phyloP scores from a whole-genome alignment of 176 grass and related monocot species.

The Cocos nucifera region DNA sequence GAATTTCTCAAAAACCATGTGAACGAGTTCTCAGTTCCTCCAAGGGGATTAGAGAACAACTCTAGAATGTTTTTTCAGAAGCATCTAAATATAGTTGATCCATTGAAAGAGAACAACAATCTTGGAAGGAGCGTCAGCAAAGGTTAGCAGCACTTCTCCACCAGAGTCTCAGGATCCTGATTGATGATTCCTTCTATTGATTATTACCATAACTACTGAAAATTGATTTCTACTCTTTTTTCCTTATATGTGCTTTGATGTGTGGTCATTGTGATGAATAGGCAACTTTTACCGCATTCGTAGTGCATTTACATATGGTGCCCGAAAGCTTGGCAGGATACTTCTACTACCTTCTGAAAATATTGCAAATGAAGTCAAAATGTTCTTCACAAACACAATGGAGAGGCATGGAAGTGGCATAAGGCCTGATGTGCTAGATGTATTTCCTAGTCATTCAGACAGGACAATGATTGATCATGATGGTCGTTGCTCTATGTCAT shows the following conservation, averaged over 20 bases:
- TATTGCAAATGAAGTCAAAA: conserved; percentile 49
- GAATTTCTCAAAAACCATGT: conserved; percentile 49
- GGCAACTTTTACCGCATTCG: conserved; percentile 84
- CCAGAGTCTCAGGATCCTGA: too few relatives aligned
- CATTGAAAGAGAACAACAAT: conserved; percentile 75
- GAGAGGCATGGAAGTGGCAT: conserved; percentile 46
- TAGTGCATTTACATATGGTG: conserved; percentile 87
- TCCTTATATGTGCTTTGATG: too few relatives aligned
- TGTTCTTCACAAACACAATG: conserved; percentile 69
- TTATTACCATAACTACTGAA: too few relatives aligned
- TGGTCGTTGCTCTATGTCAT: neutral
- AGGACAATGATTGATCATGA: neutral
- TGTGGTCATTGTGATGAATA: conserved; percentile 5
- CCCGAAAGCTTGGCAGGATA: conserved; percentile 70
- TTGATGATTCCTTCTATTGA: too few relatives aligned
- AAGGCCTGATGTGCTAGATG: conserved; percentile 49
- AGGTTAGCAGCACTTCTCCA: conserved; percentile 29
- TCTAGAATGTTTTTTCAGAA: conserved; percentile 38
- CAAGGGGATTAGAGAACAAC: conserved; percentile 38
- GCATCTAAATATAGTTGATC: conserved; percentile 89
- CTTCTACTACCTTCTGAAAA: conserved; percentile 41
- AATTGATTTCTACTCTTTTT: too few relatives aligned
- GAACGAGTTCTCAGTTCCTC: conserved; percentile 32
- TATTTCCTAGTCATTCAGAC: neutral
- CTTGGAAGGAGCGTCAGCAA: conserved; percentile 87